Base-by-base conservation (phyloP, 768 basidiomycete genomes). In the Chlorophyllum brunneum region DNA sequence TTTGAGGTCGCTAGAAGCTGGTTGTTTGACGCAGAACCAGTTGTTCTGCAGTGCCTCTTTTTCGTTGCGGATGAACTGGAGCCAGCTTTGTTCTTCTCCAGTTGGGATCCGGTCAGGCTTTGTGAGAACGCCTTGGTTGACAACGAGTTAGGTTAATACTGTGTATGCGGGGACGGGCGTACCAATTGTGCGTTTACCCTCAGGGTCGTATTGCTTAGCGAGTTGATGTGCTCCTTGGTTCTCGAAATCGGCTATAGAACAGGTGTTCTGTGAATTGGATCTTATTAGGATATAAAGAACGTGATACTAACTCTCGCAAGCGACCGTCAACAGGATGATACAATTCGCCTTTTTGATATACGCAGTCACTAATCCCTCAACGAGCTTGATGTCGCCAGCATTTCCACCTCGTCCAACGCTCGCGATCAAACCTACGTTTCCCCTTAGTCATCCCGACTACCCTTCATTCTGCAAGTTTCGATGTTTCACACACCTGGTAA, bases 161-260 rank as follows among this genome's bases (percentile, higher is more conserved):
- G 11, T 13, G 29, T n/a, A 5, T 27, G 29, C 16, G n/a, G 20
- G 8, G 2, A 29, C 0, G 18, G 36, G n/a, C n/a, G 11, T 55
- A 86, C 88, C 87, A 13, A 90, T 83, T 0, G 87, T 91, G 3
- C 86, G 74, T 44, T 73, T 75, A 0, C 88, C 86, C 1, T 78
- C 67, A 0, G 82, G 79, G 55, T 90, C 87, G 42, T 76, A 67
- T 11, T 67, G 44, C 58, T 82, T 83, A 0, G 85, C 80, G 0
- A 91, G 67, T n/a, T 76, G 69, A 53, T 85, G 81, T 0, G 88
- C 88, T 0, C 83, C 84, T 62, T 91, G 88, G 37, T 88, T 92
- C 58, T 90, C 85, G 16, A 86, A 87, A 56, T 92, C 87, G 46
- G 86, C 89, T 91, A 40, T 46, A 3, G 26, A 38, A 38, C 26